Conservation (phyloP, 495 filamentous ascomycete genomes). For the Thozetella sp. region DNA sequence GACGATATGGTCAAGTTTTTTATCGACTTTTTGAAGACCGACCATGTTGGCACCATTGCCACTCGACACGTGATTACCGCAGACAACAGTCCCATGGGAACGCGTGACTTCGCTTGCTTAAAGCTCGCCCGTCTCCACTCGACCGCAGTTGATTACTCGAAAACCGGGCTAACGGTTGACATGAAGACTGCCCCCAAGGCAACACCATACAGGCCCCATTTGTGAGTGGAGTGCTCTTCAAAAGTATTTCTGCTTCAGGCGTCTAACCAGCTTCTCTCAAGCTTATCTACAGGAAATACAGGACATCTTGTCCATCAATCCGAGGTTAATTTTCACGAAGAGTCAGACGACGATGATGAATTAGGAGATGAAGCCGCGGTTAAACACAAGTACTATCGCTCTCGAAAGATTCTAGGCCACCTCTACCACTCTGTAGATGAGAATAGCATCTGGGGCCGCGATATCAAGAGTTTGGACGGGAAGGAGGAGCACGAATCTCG, state of each 20-base stretch:
- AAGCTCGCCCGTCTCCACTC: conserved; percentile 71
- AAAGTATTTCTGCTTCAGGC: conserved; percentile 9
- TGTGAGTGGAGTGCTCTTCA: conserved; percentile 23
- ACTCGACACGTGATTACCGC: conserved; percentile 67
- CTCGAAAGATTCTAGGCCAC: conserved; percentile 68
- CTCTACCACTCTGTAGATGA: conserved; percentile 80
- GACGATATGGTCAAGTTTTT: conserved; percentile 78
- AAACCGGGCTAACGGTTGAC: conserved; percentile 71
- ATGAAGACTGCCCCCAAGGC: conserved; percentile 24
- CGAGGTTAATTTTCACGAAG: conserved; percentile 43
- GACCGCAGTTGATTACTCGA: conserved; percentile 80
- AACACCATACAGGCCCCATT: conserved; percentile 33
- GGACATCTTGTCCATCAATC: too few species aligned
- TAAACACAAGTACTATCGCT: conserved; percentile 63
- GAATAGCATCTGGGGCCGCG: conserved; percentile 58
- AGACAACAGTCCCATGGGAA: conserved; percentile 58
- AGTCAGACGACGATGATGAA: conserved; percentile 38
- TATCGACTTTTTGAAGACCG: conserved; percentile 75
- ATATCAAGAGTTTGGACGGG: too few species aligned
- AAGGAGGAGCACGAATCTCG: too few species aligned
- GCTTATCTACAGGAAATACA: too few species aligned
- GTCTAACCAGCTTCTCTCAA: conserved; percentile 49
- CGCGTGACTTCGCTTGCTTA: conserved; percentile 57
- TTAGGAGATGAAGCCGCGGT: conserved; percentile 56
- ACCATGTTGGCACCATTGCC: conserved; percentile 72